Evolutionary conservation across 805 yeast species (phyloP).

Genomic region (Starmerella potacharoeniae): DNA sequence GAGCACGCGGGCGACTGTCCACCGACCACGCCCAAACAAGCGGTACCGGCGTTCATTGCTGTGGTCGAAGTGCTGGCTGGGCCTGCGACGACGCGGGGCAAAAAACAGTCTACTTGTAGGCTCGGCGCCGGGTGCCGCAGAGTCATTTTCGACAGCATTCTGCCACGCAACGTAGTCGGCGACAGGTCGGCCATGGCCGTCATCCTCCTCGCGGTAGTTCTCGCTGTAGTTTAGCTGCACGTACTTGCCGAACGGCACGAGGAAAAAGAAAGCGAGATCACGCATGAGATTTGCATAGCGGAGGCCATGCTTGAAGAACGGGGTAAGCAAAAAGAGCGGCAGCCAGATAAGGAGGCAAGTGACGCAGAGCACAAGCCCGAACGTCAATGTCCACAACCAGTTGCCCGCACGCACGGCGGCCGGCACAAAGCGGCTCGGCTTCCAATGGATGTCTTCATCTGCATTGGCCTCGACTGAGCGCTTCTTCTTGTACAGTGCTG

Average conservation of each 20-base stretch:
- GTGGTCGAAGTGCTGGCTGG: constrained; percentile 13
- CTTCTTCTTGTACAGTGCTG: constrained; percentile 84
- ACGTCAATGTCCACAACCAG: constrained; percentile 56
- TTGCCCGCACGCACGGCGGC: constrained; percentile 60
- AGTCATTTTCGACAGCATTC: constrained; percentile 25
- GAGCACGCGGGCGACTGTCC: constrained; percentile 73
- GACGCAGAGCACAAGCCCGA: constrained; percentile 49
- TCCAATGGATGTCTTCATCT: constrained; percentile 84
- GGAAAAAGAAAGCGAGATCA: constrained; percentile 35
- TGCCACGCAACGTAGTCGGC: constrained; percentile 87
- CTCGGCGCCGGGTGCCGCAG: constrained; percentile 27
- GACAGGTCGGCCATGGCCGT: constrained; percentile 73
- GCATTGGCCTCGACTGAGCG: constrained; percentile 88
- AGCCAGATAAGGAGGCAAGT: constrained; percentile 38
- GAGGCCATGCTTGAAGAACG: constrained; percentile 38
- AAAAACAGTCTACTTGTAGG: constrained; percentile 48
- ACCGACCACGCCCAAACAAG: constrained; percentile 80
- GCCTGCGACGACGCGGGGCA: constrained; percentile 39
- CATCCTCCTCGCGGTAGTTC: constrained; percentile 75
- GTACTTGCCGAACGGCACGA: constrained; percentile 74
- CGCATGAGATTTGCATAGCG: constrained; percentile 33
- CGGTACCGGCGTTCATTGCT: constrained; percentile 30
- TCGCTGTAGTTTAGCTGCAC: constrained; percentile 69
- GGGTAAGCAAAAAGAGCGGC: constrained; percentile 33
- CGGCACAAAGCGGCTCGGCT: constrained; percentile 41